Conservation (phyloP, 2,329 filamentous ascomycete species). For the Podosphaera xanthii region DNA sequence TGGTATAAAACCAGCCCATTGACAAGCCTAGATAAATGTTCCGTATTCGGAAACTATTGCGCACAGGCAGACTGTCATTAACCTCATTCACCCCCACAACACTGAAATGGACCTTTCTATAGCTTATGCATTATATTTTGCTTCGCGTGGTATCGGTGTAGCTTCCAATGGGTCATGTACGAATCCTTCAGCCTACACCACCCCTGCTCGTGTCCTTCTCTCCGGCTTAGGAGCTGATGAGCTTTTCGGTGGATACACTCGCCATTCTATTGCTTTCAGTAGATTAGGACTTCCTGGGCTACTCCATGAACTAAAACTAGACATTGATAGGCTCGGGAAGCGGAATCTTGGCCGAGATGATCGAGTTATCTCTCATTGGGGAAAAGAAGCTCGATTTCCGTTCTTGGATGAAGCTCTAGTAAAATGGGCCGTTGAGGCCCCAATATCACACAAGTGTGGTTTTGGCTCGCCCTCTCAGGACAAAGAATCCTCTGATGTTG, state of each 20-base stretch:
- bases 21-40: slow-evolving; percentile 39
- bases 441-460: slow-evolving; percentile 72
- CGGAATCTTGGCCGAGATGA: slow-evolving; percentile 93
- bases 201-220: slow-evolving; percentile 59
- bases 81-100: slow-evolving; percentile 75
- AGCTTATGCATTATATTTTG: slow-evolving; percentile 82
- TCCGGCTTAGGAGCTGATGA: slow-evolving; percentile 92
- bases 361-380: slow-evolving; percentile 72
- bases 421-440: slow-evolving; percentile 50
- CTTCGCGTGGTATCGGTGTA: slow-evolving; percentile 44
- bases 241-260: slow-evolving; percentile 78
- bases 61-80: slow-evolving; percentile 46
- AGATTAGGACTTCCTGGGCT: slow-evolving; percentile 48
- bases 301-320: slow-evolving; percentile 61
- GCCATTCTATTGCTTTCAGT: slow-evolving; percentile 57
- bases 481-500: slow-evolving; percentile 10
- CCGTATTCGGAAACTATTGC: slow-evolving; percentile 51
- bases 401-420: slow-evolving; percentile 76
- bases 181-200: slow-evolving; percentile 27
- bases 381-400: slow-evolving; percentile 71
- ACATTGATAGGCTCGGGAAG: slow-evolving; percentile 67
- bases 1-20: not conserved
- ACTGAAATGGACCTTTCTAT: slow-evolving; percentile 99
- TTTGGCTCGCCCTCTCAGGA: slow-evolving; percentile 28
- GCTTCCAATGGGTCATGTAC: slow-evolving; percentile 5